Evolutionary conservation across 306 rosid species (phyloP), one percentile per base, ranked within the genome.

Genomic region (Quercus engelmannii): DNA sequence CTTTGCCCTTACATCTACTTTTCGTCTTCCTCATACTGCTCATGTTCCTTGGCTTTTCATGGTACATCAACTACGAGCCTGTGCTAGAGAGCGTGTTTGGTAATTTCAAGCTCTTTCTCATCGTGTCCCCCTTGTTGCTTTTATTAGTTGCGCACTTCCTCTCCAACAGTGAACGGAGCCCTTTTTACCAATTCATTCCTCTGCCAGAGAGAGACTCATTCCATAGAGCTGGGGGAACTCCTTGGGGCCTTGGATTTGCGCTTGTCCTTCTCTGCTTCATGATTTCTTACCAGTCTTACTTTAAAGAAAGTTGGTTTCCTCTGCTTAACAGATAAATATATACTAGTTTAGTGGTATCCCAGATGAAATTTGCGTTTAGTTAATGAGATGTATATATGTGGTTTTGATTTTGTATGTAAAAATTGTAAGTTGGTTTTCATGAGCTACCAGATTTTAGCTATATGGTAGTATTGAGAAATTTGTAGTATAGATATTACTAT

Each of bases 271-370:
- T 92, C 0, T 74, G 90, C 23, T 87, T 92, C 79, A 90, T 92
- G 97, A 54, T 89, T 1, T 92, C 95, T 71, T 87, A 90, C 33
- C 97, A 83, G 1, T 90, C 95, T 82, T 87, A 83, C 74, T 82
- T 92, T 6, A 92, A 87, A 81, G 95, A 92, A 79, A 84, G 93
- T 2, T 92, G 93, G 97, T 92, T 92, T 63, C 97, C 97, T 74
- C 86, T 90, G 18, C 87, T 92, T 55, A 69, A 81, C 68, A 87
- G 84, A 78, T 88, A 83, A 80, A 59, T 15, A 49, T 49, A 49
- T 49, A 49, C 17, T 49, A 12, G 54, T 49, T 49, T 49, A 49
- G 23, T 57, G 63, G 63, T 23, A 57, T 49, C 18, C 55, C 19
- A 5, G 35, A 21, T 49, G 12, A 49, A 14, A 23, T 71, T 25